These are phyloP conservation scores for Platanthera guangdongensis DNA, from an alignment of 106 monocot genomes.

Conservation along the genomic window DNA sequence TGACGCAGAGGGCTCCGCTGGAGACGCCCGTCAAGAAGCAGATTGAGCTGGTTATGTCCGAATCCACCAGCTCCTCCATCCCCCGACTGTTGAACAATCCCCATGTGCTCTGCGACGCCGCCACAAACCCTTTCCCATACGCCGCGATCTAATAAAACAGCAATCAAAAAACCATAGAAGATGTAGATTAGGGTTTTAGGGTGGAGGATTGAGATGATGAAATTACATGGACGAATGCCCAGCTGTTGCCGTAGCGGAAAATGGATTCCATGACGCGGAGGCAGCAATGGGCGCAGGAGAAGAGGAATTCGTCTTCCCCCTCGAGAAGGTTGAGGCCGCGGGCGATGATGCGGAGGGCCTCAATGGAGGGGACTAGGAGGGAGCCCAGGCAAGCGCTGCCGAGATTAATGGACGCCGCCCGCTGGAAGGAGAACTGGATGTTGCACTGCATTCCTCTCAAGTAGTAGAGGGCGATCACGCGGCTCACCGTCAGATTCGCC, in stretches of 20 bases:
- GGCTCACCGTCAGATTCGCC: conserved; percentile 75
- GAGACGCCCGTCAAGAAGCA: conserved; percentile 83
- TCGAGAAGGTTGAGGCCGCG: conserved; percentile 83
- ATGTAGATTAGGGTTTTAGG: too few species aligned
- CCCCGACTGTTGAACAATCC: conserved; percentile 58
- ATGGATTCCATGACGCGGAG: conserved; percentile 82
- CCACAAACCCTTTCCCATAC: conserved; percentile 80
- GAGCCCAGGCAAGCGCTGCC: conserved; percentile 92
- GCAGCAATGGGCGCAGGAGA: conserved; percentile 98
- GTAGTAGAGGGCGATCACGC: conserved; percentile 86
- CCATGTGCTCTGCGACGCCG: conserved; percentile 94
- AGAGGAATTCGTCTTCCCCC: conserved; percentile 97
- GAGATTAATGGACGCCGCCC: conserved; percentile 65
- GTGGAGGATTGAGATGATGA: too few species aligned
- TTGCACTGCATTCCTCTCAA: conserved; percentile 88
- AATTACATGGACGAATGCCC: conserved; percentile 97
- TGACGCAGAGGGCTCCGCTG: conserved; percentile 75
- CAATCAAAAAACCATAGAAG: too few species aligned
- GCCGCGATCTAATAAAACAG: conserved; percentile 96
- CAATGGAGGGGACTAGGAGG: conserved; percentile 85
- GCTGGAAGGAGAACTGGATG: conserved; percentile 76
- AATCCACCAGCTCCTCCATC: conserved; percentile 81
- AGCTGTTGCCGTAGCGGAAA: conserved; percentile 94
- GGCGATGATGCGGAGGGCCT: conserved; percentile 70
- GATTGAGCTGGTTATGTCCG: conserved; percentile 88